Base-by-base conservation (phyloP, 169 alveolate species). In the Eimeria brunetti region DNA sequence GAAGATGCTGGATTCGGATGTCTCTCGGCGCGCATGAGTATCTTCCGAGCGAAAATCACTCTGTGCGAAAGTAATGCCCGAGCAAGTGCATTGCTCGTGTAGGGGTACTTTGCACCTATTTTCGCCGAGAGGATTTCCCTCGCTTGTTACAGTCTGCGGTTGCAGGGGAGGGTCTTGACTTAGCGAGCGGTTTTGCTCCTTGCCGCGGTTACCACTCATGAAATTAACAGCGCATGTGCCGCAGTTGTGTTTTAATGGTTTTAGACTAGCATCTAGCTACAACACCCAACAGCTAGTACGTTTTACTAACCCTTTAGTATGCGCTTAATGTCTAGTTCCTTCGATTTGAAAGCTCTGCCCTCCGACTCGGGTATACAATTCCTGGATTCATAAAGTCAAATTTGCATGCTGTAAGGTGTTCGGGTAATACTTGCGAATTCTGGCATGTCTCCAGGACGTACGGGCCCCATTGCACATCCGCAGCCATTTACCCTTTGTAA, bases 201-300 rank as follows among this genome's bases (percentile, higher is more conserved):
- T 11, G 49, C n/a, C 78, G 78, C 49, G 83, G 51, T 38, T 36
- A 36, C n/a, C 83, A 18, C 53, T 6, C 20, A 27, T 51, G 20
- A 38, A 36, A 0, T 73, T 30, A 36, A 4, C 22, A 73, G 53
- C 30, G 14, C 30, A 36, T 6, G 16, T 20, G 53, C 30, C 33
- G 11, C 7, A 69, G 16, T 18, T 1, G 22, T 20, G 33, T 20
- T 38, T 38, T 6, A 38, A 20, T 18, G 12, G 24, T 5, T 20
- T 73, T 4, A 41, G 51, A 5, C n/a, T n/a, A n/a, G n/a, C n/a
- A n/a, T n/a, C n/a, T n/a, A n/a, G n/a, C n/a, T n/a, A n/a, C n/a
- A n/a, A n/a, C n/a, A n/a, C 53, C 56, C 5, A 73, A 73, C 83
- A 73, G 83, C 51, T 73, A 73, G 83, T 73, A 38, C 2, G 83